Evolutionary conservation across 345 rosid species (phyloP), one percentile per base, ranked within the genome.

Genomic region (Psidium guajava): DNA sequence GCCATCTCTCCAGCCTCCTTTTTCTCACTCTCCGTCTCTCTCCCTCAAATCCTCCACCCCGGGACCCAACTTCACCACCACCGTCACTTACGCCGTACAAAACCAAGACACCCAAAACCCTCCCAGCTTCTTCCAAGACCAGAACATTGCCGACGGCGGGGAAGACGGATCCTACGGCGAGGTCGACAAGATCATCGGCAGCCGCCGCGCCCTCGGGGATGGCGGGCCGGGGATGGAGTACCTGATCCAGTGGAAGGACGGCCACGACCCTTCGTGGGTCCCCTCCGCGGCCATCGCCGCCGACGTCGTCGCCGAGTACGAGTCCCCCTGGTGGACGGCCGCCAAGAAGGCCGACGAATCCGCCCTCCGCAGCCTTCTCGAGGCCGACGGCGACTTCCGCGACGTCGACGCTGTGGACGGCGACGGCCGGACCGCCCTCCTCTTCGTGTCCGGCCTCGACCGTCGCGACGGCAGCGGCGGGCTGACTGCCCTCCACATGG

Each of bases 241-340:
- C 90, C 73, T 95, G 2, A 93, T 97, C 22, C 94, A 95, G 85
- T 97, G 99, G 99, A 94, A 94, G 81, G 98, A 97, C 89, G 96
- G 95, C 14, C 98, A 95, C 49, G 88, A 92, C 3, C 98, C 98
- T 0, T 95, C 98, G 11, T 97, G 98, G 98, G 92, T 97, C 50
- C 93, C 94, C 0, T 88, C 95, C 0, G 91, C 92, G 84, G 93
- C 28, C 92, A 91, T 95, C 20, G 98, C 99, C 57, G 91, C 90
- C 8, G 99, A 97, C 83, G 97, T 95, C 14, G 93, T 97, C 40
- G 94, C 98, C 0, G 99, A 95, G 87, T 95, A 93, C 87, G 98
- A 97, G 86, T 88, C 96, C 3, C 98, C 98, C 0, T 95, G 99
- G 98, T 97, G 98, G 98, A 93, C 91, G 11, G 98, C 97, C 8